phyloP scores from a whole-genome alignment of 208 protist species.

The Willaertia magna region DNA sequence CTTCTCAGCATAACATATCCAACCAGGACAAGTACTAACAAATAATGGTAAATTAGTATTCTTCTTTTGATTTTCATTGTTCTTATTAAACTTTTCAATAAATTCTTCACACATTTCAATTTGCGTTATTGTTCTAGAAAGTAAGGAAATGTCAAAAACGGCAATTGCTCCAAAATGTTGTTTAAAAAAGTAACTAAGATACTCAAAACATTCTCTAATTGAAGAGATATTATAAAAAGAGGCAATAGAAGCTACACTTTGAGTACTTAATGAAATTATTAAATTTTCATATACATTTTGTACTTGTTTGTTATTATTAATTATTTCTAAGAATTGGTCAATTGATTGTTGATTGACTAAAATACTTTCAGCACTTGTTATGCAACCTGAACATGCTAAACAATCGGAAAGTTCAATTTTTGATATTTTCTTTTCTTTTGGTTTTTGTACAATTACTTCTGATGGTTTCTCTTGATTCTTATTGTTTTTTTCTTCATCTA shows the following conservation, averaged over 20 bases:
- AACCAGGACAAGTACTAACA: constrained; percentile 85
- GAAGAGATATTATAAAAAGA: constrained; percentile 45
- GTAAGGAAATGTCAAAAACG: constrained; percentile 57
- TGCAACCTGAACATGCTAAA: constrained; percentile 81
- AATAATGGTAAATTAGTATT: constrained; percentile 62
- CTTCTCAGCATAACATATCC: constrained; percentile 97
- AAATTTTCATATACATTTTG: constrained; percentile 37
- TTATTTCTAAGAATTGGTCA: constrained; percentile 36
- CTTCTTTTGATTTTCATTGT: neutral
- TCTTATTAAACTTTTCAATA: constrained; percentile 12
- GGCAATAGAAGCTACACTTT: constrained; percentile 71
- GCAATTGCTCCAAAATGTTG: constrained; percentile 28
- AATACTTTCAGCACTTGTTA: constrained; percentile 91
- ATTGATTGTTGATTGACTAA: constrained; percentile 63
- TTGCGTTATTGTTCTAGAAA: constrained; percentile 49
- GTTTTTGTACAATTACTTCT: neutral
- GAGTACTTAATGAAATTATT: constrained; percentile 75
- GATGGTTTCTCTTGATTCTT: neutral
- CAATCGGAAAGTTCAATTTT: constrained; percentile 26
- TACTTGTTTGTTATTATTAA: too few species aligned
- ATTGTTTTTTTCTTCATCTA: neutral
- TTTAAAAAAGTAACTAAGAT: constrained; percentile 60
- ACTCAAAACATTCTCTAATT: constrained; percentile 29
- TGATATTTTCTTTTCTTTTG: neutral
- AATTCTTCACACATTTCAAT: constrained; percentile 64